Evolutionary conservation across 1,284 basidiomycete genomes (phyloP), one percentile per base, ranked within the genome.

Genomic region (Cryptococcus jaspeensis): DNA sequence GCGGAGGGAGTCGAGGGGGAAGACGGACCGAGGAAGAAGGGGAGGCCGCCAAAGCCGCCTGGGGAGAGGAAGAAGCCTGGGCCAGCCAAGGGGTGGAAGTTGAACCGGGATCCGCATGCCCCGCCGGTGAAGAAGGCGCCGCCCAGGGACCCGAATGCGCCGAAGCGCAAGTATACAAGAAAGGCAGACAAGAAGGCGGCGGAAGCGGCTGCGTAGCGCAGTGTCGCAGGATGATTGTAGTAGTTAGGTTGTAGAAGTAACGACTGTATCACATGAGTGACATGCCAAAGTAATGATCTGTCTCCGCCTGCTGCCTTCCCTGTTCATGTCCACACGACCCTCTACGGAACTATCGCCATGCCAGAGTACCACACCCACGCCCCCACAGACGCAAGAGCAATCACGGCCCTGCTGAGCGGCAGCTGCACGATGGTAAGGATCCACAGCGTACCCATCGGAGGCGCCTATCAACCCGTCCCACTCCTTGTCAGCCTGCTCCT

Each of bases 381-480:
- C 5, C 61, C 64, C 1, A 75, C 69, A 1, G 36, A 58, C 12
- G 54, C 45, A 11, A 78, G 57, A 4, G 67, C 66, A 5, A 72
- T 38, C 7, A 76, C 44, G 3, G 72, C 74, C 37, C 72, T 59
- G 11, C 61, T 57, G 0, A 78, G 62, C 2, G 74, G 73, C 15
- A 78, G 62, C 60, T 76, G 75, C 2, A 78, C 71, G 37, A 78
- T 74, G 15, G 75, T 71, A 23, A 76, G 56, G 52, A 77, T 75
- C 76, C 76, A 78, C 32, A 78, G 36, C 1, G 76, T 76, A 8
- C 75, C 75, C 48, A 75, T 66, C 11, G 76, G 65, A 3, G 76
- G 75, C 6, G 70, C 76, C 75, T 78, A 28, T 16, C 15, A 13
- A 13, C 32, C 55, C 11, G 6, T 22, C 5, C 22, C 22, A 41